Percentiles rank a stretch among this genome's conserved stretches.
Evolutionary conservation across 1,139 yeast species (phyloP).

Genomic region (Sugiyamaella grinbergsii): DNA sequence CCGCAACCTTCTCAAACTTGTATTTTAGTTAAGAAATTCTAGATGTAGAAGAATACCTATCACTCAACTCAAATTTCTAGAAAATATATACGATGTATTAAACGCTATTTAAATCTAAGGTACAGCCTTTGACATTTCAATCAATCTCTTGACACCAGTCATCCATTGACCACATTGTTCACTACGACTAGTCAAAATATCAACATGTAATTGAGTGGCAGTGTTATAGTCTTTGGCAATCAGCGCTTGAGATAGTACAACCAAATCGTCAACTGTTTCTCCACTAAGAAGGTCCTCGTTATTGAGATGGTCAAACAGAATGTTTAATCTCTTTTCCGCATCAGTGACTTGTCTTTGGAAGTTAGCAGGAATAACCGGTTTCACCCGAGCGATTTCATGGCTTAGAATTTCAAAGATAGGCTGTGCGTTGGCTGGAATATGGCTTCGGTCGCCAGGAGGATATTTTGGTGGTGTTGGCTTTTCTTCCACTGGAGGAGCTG

Average conservation of each 20-base stretch:
- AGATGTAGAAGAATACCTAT: too few species aligned
- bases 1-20: constrained; percentile 28
- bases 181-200: constrained; percentile 65
- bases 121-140: constrained; percentile 59
- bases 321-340: constrained; percentile 76
- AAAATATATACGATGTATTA: constrained; percentile 11
- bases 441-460: constrained; percentile 73
- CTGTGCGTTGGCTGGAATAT: constrained; percentile 59
- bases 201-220: constrained; percentile 56
- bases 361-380: constrained; percentile 76
- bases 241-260: constrained; percentile 55
- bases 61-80: too few species aligned
- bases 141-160: constrained; percentile 85
- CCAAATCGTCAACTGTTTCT: constrained; percentile 59
- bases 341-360: constrained; percentile 75
- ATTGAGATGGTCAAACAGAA: constrained; percentile 78
- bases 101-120: constrained; percentile 16
- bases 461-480: constrained; percentile 47
- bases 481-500: constrained; percentile 37
- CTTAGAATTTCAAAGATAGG: constrained; percentile 63
- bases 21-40: constrained; percentile 25
- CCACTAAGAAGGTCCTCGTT: constrained; percentile 65
- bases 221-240: constrained; percentile 55
- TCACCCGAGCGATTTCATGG: constrained; percentile 58
- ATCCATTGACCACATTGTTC: constrained; percentile 91